Conservation (phyloP, 192 early-diverging fungal genomes). For the Globomyces pollinis-pini region DNA sequence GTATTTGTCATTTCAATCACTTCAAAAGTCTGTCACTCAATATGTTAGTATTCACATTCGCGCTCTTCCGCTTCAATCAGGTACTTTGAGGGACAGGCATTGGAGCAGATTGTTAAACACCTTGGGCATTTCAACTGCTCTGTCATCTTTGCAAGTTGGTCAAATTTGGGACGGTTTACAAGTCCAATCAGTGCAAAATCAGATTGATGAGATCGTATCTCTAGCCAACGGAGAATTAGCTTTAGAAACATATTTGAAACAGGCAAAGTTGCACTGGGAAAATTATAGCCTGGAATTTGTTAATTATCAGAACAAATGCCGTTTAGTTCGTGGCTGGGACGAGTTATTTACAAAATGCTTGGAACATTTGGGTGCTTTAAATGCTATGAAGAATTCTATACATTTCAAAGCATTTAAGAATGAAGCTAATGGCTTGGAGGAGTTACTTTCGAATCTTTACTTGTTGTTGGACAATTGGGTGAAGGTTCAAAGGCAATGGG, state of each 20-base stretch:
- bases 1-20: constrained; percentile 93
- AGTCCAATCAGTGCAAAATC: constrained; percentile 73
- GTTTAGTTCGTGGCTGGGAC: constrained; percentile 96
- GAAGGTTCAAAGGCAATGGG: constrained; percentile 99
- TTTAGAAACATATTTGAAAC: constrained; percentile 93
- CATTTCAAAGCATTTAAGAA: constrained; percentile 99
- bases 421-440: constrained; percentile 90
- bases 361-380: constrained; percentile 90
- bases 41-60: constrained; percentile 75
- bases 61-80: constrained; percentile 87
- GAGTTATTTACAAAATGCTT: constrained; percentile 93
- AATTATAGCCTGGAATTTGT: constrained; percentile 89
- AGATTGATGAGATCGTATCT: constrained; percentile 80
- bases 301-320: constrained; percentile 95
- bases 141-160: constrained; percentile 74
- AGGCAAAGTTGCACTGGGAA: constrained; percentile 86
- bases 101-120: constrained; percentile 96
- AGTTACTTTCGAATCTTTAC: constrained; percentile 92
- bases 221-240: constrained; percentile 99
- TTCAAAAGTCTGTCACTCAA: constrained; percentile 74
- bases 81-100: constrained; percentile 92
- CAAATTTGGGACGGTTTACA: constrained; percentile 90
- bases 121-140: constrained; percentile 68
- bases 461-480: constrained; percentile 99
- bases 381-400: constrained; percentile 94